A percentile compares a stretch with the other conserved stretches of the same genome.
Conservation (phyloP, 2,329 filamentous ascomycete species). For the Verticillium nonalfalfae region DNA sequence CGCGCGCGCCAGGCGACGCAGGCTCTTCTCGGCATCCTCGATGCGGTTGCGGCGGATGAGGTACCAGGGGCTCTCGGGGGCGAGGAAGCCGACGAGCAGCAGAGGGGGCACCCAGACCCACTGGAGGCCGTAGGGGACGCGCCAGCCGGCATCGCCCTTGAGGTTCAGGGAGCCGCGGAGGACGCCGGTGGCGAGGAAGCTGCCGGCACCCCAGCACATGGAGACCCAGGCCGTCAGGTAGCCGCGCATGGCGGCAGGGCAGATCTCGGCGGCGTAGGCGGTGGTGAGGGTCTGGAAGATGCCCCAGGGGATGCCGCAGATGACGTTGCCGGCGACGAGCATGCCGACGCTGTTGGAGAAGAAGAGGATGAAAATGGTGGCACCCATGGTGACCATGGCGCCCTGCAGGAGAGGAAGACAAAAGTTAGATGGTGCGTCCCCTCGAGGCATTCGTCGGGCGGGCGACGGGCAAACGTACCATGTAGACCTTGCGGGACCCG, state of each 20-base stretch:
- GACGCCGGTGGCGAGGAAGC: slow-evolving; percentile 26
- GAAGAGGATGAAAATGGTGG: slow-evolving; percentile 30
- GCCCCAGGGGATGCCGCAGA: slow-evolving; percentile 23
- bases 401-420: slow-evolving; percentile 1
- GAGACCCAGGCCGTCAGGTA: slow-evolving; percentile 32
- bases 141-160: slow-evolving; percentile 8
- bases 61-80: slow-evolving; percentile 46
- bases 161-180: slow-evolving; percentile 18
- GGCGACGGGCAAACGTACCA: slow-evolving; percentile 9
- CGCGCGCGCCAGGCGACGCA: slow-evolving; percentile 23
- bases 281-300: slow-evolving; percentile 28
- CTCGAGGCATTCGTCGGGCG: background rate
- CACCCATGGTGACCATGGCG: slow-evolving; percentile 22
- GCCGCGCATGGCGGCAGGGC: slow-evolving; percentile 29
- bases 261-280: slow-evolving; percentile 30
- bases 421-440: background rate
- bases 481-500: slow-evolving; percentile 28
- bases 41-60: slow-evolving; percentile 33
- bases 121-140: slow-evolving; percentile 34
- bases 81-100: slow-evolving; percentile 33
- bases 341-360: slow-evolving; percentile 24
- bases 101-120: slow-evolving; percentile 43
- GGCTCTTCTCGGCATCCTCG: slow-evolving; percentile 31
- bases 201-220: slow-evolving; percentile 31
- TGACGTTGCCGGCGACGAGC: slow-evolving; percentile 20